Base-by-base conservation (phyloP, 2,329 filamentous ascomycete genomes). In the Knufia petricola region DNA sequence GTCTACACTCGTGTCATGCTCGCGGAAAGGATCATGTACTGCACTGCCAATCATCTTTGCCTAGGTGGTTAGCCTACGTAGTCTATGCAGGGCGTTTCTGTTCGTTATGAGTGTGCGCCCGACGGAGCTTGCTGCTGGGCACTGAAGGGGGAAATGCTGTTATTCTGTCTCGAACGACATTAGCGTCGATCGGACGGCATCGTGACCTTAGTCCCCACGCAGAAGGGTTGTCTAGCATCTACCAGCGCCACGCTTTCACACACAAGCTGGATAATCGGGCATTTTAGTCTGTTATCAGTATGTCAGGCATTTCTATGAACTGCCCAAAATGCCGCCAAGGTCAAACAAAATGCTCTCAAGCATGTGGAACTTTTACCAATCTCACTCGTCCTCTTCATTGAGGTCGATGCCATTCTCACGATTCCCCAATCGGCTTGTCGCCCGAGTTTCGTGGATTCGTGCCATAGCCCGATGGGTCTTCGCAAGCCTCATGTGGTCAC, bases 401-500 rank as follows among this genome's bases (percentile, higher is more conserved):
- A 54, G 50, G 4, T 51, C 54, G 9, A 41, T 41, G 12, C 40
- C 38, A 12, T 46, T 48, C 26, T 50, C 48, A 13, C 49, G 43
- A 15, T 51, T 50, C 43, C 54, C 49, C 3, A 50, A 15, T 10
- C 53, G 54, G 34, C 52, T 55, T 20, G 53, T 50, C 7, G 56
- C 56, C 30, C 56, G 64, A 3, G 55, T 53, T 32, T 96, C 92
- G 64, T 95, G 89, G 20, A 96, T 88, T 44, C 84, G 86, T 17
- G 89, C 90, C 69, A 95, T 95, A 4, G 90, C 88, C 52, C 88
- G 77, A 64, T 95, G 84, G 0, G 89, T 85, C 52, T 89, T 79
- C 0, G 92, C 89, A 20, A 98, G 75, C 67, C 98, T 95, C 28
- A 83, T 76, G 59, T 94, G 95, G 66, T 98, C 92, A 0, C 85